Evolutionary conservation across 148 eudicot genomes (phyloP).

Genomic region (Nepenthes gracilis): DNA sequence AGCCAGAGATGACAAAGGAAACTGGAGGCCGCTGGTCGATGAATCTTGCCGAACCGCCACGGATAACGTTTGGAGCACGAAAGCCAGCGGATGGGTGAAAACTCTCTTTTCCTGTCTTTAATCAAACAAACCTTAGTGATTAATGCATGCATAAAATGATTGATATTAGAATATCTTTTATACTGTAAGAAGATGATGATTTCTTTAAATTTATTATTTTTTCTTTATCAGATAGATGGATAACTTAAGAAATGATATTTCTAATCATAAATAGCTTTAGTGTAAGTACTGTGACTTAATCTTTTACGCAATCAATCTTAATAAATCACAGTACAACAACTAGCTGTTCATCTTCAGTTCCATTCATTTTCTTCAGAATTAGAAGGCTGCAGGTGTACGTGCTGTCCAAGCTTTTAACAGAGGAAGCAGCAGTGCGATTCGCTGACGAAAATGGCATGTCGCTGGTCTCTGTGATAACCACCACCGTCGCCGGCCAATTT

Average conservation of each 20-base stretch:
- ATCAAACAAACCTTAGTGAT: neutral
- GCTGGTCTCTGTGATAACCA: conserved; percentile 55
- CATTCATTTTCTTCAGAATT: too few relatives aligned
- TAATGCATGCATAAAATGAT: too few relatives aligned
- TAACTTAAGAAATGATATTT: too few relatives aligned
- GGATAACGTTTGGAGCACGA: conserved; percentile 35
- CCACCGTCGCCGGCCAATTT: conserved; percentile 70
- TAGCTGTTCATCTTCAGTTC: too few relatives aligned
- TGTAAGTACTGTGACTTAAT: too few relatives aligned
- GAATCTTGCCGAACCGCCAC: conserved; percentile 42
- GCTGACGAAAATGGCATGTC: conserved; percentile 40
- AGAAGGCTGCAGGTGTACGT: conserved; percentile 22
- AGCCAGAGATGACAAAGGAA: conserved; percentile 34
- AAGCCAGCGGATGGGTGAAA: conserved; percentile 58
- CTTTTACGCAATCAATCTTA: too few relatives aligned
- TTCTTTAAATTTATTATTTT: too few relatives aligned
- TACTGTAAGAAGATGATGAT: too few relatives aligned
- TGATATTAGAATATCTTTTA: too few relatives aligned
- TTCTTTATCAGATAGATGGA: too few relatives aligned
- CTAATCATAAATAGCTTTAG: too few relatives aligned
- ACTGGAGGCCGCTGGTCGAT: conserved; percentile 41
- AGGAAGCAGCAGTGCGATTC: conserved; percentile 53
- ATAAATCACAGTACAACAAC: too few relatives aligned
- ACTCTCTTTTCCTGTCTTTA: neutral
- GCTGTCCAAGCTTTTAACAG: conserved; percentile 49